phyloP scores from a whole-genome alignment of 1,284 basidiomycete genomes.

The Microbotryum scabiosae region DNA sequence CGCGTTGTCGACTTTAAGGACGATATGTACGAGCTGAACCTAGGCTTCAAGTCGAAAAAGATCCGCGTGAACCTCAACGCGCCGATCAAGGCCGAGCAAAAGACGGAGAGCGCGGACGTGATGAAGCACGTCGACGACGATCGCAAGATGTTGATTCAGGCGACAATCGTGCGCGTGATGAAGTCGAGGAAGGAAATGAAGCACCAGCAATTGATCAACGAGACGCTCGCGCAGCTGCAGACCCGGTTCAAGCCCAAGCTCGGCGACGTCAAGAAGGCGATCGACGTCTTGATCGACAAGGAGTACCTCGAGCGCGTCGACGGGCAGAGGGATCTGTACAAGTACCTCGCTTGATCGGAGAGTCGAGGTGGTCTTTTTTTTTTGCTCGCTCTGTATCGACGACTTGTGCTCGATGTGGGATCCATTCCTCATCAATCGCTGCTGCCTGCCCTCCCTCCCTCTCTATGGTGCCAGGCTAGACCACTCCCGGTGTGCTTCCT shows the following conservation, averaged over 20 bases:
- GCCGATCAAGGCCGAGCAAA: conserved; percentile 89
- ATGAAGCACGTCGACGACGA: conserved; percentile 90
- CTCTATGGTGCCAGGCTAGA: too few relatives aligned
- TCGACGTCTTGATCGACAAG: conserved; percentile 91
- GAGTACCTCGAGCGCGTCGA: conserved; percentile 82
- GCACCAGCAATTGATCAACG: conserved; percentile 86
- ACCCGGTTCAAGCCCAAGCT: conserved; percentile 82
- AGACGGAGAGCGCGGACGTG: conserved; percentile 82
- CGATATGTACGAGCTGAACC: conserved; percentile 85
- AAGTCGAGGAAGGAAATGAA: conserved; percentile 88
- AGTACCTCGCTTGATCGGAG: neutral
- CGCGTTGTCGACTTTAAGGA: conserved; percentile 75
- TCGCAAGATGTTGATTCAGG: conserved; percentile 92
- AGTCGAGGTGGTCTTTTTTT: neutral
- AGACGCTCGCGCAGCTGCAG: conserved; percentile 58
- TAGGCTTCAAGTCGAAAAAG: conserved; percentile 97
- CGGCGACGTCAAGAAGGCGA: conserved; percentile 77
- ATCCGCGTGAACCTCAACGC: conserved; percentile 88
- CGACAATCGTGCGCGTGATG: conserved; percentile 98
- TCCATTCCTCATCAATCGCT: neutral
- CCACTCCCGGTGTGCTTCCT: too few relatives aligned
- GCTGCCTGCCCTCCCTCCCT: neutral
- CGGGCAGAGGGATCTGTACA: conserved; percentile 44
- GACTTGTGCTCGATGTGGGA: neutral
- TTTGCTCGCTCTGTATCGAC: neutral